Base-by-base conservation (phyloP, 169 alveolate species). In the Plasmodium vivax region DNA sequence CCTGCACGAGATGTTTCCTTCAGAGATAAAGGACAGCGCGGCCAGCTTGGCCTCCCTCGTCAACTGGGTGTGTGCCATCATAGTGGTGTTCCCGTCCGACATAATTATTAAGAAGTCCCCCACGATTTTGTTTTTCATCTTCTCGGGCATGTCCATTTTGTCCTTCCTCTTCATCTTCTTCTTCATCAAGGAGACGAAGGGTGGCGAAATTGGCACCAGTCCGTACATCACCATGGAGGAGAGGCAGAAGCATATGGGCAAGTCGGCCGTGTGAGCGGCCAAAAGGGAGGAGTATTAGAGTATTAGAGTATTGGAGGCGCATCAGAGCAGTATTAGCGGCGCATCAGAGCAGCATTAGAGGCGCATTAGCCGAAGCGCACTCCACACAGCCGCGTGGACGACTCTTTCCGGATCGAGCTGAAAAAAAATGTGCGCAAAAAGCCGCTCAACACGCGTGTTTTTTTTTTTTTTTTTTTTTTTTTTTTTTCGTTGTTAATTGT, bases 151-250 rank as follows among this genome's bases (percentile, higher is more conserved):
- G 74, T 91, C 95, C 5, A 82, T 96, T 10, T 5, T 97, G 19
- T 83, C 97, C 9, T 85, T 96, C 81, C 56, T 96, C 1, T 93
- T 95, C 91, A 95, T 97, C 30, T 6, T 83, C 43, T 23, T 96
- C 34, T 97, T 96, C 83, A 85, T 97, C 82, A 95, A 94, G 95
- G 98, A 97, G 84, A 97, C 98, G 1, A 97, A 95, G 56, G 98
- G 98, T 7, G 83, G 93, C 10, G 96, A 96, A 10, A 93, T 95
- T n/a, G 98, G 98, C 38, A 91, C 95, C 8, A 91, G 95, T 54
- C 95, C 95, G 9, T 91, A 91, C 43, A 72, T 91, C 27, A 47
- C 92, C 6, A 14, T 83, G 27, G 83, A 83, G 72, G 95, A 91
- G 19, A 79, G 95, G 32, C 93, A 85, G 43, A 43, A 74, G 47